Base-by-base conservation (phyloP, 805 yeast species). In the Peterozyma toletana region DNA sequence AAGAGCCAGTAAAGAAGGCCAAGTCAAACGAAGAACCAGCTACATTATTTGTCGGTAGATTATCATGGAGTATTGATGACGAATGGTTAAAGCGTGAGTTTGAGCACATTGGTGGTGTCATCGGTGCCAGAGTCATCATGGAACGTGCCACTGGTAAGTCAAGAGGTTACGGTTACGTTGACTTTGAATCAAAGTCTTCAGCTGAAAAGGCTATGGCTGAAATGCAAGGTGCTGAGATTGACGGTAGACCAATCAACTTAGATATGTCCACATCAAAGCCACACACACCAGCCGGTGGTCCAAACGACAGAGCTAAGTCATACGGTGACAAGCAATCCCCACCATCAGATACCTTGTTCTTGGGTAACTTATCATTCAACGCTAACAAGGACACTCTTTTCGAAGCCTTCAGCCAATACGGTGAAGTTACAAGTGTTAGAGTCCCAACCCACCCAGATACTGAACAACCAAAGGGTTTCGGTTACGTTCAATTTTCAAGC, bases 361-460 rank as follows among this genome's bases (percentile, higher is more conserved):
- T 93, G 54, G 99, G 99, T 66, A 93, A 93, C 78, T 77, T 93
- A 62, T 86, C 97, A 18, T 93, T 93, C 82, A 77, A 83, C 57
- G 86, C 87, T 54, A 78, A 81, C 67, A 84, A 88, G 70, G 96
- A 90, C 64, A 69, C 69, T 49, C 72, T 93, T 54, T 83, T 73
- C 65, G 80, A 77, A 55, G 64, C 79, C 36, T 93, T 93, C 60
- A 79, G 83, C 54, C 78, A 77, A 60, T 75, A 77, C 66, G 98
- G 96, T 63, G 75, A 77, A 50, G 87, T 93, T 49, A 69, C 88
- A 44, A 86, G 95, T 50, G 90, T 89, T 56, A 84, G 99, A 75
- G 73, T 93, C 54, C 99, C 99, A 67, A 91, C 98, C 37, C 95
- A 93, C 72, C 97, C 96, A 60, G 98, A 91, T 67, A 90, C 98